Percentiles rank a stretch among this genome's conserved stretches.
Evolutionary conservation across 108 stramenopile genomes (phyloP).

Genomic region (Licmophora abbreviata): DNA sequence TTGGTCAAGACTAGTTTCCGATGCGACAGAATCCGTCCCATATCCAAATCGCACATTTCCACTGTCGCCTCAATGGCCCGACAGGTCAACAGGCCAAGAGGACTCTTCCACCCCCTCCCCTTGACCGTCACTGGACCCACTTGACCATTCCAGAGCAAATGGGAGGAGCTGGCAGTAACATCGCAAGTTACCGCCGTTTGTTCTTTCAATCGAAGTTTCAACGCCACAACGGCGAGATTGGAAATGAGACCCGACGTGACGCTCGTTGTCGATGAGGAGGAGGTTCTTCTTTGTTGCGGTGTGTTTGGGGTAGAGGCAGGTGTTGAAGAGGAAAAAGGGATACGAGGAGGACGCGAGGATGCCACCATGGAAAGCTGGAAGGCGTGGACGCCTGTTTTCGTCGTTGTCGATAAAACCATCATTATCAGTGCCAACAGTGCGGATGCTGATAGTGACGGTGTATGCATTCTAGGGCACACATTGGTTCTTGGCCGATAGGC

Average conservation of each 20-base stretch:
- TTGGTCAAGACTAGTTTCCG: slow-evolving; percentile 35
- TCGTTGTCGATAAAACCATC: too few species aligned
- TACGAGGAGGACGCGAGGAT: too few species aligned
- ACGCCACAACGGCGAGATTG: slow-evolving; percentile 35
- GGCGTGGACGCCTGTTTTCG: too few species aligned
- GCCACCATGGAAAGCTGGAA: too few species aligned
- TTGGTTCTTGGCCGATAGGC: too few species aligned
- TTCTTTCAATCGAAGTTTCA: slow-evolving; percentile 29
- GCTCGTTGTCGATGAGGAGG: too few species aligned
- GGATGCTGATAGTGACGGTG: too few species aligned
- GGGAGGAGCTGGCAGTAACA: slow-evolving; percentile 23
- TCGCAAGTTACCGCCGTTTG: slow-evolving; percentile 42
- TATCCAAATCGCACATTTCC: slow-evolving; percentile 35
- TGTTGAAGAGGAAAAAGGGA: too few species aligned
- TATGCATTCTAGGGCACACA: too few species aligned
- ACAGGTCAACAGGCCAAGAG: slow-evolving; percentile 43
- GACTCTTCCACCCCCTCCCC: slow-evolving; percentile 35
- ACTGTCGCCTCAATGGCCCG: slow-evolving; percentile 52
- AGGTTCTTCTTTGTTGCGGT: too few species aligned
- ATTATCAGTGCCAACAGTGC: too few species aligned
- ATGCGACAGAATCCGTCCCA: slow-evolving; percentile 19
- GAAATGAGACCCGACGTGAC: slow-evolving; percentile 41
- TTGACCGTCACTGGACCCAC: slow-evolving; percentile 53
- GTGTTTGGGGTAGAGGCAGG: too few species aligned
- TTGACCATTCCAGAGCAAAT: slow-evolving; percentile 15